Base-by-base conservation (phyloP, 106 monocot species). In the Chionographis japonica region DNA sequence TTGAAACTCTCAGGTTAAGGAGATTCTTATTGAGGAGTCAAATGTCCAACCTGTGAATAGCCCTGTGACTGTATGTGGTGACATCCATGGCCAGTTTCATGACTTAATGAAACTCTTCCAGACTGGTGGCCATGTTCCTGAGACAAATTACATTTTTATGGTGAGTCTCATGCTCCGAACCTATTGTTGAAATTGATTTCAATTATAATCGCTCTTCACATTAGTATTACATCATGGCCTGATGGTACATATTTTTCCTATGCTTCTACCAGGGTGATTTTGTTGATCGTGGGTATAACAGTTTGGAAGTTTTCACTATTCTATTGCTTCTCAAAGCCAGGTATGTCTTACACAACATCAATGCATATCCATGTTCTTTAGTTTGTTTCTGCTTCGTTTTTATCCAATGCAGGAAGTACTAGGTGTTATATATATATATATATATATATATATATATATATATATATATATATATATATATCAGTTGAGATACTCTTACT, bases 251-350 rank as follows among this genome's bases (percentile, higher is more conserved):
- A 59, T 40, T 54, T 12, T 50, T 8, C 12, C 13, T 71, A 61
- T 15, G 63, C 62, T 7, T 8, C 12, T 72, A 39, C 37, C 71
- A 90, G 90, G 90, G 90, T 53, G 90, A 90, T 81, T 90, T 90
- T 81, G 90, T 90, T 62, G 90, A 90, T 72, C 90, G 86, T 51
- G 90, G 90, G 3, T 90, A 85, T 66, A 90, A 90, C 75, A 86
- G 90, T 71, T 75, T 90, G 66, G 90, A 90, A 74, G 90, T 90
- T 8, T 90, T 90, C 67, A 83, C 90, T 17, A 90, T 90, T 68
- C 90, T 90, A 75, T 84, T 90, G 60, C 90, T 90, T 73, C 73
- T 90, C 3, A 90, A 90, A 73, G 86, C 90, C 27, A 86, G 90
- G 86, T 90, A 86, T 27, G 42, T 6, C 42, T 58, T 49, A 8